A percentile compares a stretch with the other conserved stretches of the same genome.
Conservation (phyloP, 2,329 filamentous ascomycete species). For the Monilinia aucupariae region DNA sequence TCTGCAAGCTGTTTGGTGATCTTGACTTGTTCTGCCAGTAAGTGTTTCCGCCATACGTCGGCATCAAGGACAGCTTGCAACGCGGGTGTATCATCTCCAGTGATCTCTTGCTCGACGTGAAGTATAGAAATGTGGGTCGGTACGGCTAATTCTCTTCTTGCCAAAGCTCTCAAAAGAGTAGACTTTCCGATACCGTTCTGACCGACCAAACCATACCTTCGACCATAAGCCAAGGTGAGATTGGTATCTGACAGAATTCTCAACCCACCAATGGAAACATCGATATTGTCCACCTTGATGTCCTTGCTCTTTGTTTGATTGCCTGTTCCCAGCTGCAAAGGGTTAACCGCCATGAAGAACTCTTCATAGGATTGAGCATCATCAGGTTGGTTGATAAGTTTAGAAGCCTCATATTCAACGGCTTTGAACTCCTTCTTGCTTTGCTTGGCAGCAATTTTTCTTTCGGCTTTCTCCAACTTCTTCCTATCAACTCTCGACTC, state of each 20-base stretch:
- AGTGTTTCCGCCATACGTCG: slow-evolving; percentile 96
- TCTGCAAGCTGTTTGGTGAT: slow-evolving; percentile 69
- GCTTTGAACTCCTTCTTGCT: slow-evolving; percentile 98
- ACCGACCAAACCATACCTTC: slow-evolving; percentile 94
- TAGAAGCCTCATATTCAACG: slow-evolving; percentile 94
- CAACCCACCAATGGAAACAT: slow-evolving; percentile 83
- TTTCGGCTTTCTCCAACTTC: slow-evolving; percentile 97
- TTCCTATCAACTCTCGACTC: slow-evolving; percentile 97
- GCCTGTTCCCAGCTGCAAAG: slow-evolving; percentile 73
- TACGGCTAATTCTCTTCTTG: slow-evolving; percentile 87
- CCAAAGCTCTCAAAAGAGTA: slow-evolving; percentile 86
- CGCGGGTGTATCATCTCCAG: slow-evolving; percentile 89
- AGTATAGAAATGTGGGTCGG: slow-evolving; percentile 98
- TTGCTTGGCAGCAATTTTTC: slow-evolving; percentile 96
- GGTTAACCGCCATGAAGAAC: slow-evolving; percentile 99
- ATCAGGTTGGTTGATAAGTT: slow-evolving; percentile 76
- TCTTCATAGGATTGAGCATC: slow-evolving; percentile 92
- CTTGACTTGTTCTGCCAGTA: slow-evolving; percentile 84
- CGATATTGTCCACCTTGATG: slow-evolving; percentile 94
- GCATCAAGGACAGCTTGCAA: slow-evolving; percentile 93
- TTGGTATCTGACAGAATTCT: slow-evolving; percentile 89
- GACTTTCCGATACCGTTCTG: slow-evolving; percentile 99
- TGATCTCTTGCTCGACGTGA: slow-evolving; percentile 98
- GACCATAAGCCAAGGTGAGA: slow-evolving; percentile 83
- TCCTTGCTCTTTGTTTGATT: slow-evolving; percentile 89